A percentile compares a stretch with the other conserved stretches of the same genome.
These are phyloP conservation scores for Phytopythium montanum DNA, from an alignment of 352 stramenopile species.

Conservation along the genomic window DNA sequence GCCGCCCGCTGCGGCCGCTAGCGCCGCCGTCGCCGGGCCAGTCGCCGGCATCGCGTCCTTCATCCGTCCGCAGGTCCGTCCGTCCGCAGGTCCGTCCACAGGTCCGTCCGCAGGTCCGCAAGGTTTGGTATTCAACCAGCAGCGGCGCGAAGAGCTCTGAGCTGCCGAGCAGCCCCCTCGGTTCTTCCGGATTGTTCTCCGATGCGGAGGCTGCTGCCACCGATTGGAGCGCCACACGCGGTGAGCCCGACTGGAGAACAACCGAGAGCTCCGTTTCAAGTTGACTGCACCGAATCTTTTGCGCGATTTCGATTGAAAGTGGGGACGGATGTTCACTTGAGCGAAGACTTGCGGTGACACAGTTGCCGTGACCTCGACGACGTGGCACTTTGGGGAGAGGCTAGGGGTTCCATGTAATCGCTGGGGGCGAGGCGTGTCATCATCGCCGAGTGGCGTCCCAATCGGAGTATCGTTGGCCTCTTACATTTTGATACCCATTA, in stretches of 20 bases:
- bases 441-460: neutral
- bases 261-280: neutral
- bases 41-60: constrained; percentile 5
- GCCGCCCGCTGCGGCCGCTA: neutral
- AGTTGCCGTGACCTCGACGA: constrained; percentile 1
- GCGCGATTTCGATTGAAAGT: neutral
- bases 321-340: neutral
- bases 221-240: neutral
- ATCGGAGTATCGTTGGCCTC: too few relatives aligned
- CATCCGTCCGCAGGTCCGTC: neutral
- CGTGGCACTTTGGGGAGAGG: neutral
- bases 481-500: too few relatives aligned
- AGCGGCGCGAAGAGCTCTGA: too few relatives aligned
- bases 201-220: constrained; percentile 1
- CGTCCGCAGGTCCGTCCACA: too few relatives aligned
- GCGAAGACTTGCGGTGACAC: neutral
- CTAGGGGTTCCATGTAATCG: constrained; percentile 1
- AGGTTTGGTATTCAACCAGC: constrained; percentile 8
- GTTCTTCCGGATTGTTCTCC: neutral
- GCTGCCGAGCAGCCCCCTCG: neutral
- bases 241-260: neutral
- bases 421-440: neutral
- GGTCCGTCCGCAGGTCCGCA: neutral
- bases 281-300: constrained; percentile 3
- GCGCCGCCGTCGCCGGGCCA: constrained; percentile 1